A percentile compares a stretch with the other conserved stretches of the same genome.
Evolutionary conservation across 495 filamentous ascomycete genomes (phyloP).

Genomic region (Neurospora pannonica): DNA sequence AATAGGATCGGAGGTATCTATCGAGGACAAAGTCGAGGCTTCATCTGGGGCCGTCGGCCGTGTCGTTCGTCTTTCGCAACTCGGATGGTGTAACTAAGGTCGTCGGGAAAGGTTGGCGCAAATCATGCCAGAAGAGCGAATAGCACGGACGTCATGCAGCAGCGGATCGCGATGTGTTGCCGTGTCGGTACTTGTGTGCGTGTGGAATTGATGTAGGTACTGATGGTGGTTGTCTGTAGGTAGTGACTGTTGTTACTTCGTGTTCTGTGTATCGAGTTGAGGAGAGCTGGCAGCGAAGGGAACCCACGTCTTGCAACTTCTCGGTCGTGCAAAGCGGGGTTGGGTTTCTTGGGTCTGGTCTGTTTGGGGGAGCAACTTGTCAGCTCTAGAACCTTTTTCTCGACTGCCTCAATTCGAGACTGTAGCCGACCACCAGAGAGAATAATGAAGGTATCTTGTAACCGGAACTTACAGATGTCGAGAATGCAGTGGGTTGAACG

Average conservation of each 20-base stretch:
- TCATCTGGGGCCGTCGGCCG: constrained; percentile 21
- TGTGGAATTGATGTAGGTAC: background rate
- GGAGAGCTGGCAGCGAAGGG: background rate
- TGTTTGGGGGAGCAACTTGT: background rate
- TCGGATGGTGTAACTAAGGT: background rate
- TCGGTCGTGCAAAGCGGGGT: background rate
- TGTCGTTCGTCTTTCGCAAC: background rate
- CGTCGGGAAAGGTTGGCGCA: background rate
- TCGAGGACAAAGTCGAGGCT: constrained; percentile 12
- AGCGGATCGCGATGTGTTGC: background rate
- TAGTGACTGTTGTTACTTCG: background rate
- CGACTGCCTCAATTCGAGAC: background rate
- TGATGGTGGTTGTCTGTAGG: constrained; percentile 1
- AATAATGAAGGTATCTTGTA: background rate
- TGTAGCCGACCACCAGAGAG: background rate
- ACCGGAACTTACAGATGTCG: background rate
- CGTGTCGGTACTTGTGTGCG: background rate
- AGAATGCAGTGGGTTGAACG: background rate
- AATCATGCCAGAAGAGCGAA: constrained; percentile 1
- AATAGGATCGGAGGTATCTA: constrained; percentile 15
- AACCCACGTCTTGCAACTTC: background rate
- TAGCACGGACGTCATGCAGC: constrained; percentile 4
- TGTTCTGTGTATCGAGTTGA: background rate
- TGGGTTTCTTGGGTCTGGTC: background rate
- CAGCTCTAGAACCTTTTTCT: background rate